These are phyloP conservation scores for Jamesozyma jinghongensis DNA, from an alignment of 805 yeast genomes.

Conservation along the genomic window DNA sequence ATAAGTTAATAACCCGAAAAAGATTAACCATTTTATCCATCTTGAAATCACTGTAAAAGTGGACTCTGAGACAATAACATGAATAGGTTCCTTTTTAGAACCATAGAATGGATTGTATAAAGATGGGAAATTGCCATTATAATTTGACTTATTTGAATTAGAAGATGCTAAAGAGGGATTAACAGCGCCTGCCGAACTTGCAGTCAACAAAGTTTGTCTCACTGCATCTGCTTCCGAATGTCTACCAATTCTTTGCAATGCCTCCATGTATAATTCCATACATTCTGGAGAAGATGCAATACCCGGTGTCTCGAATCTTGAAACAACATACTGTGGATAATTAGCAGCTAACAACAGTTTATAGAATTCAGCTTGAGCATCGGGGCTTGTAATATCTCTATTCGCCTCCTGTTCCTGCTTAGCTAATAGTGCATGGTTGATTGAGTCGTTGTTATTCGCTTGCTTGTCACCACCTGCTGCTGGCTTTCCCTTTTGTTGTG, in stretches of 20 bases:
- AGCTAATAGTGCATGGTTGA: constrained; percentile 38
- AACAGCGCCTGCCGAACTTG: constrained; percentile 29
- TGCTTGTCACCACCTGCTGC: neutral
- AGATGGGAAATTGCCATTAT: constrained; percentile 22
- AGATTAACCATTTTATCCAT: constrained; percentile 83
- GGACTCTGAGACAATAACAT: constrained; percentile 82
- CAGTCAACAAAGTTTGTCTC: constrained; percentile 38
- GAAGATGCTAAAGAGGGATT: constrained; percentile 27
- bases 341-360: constrained; percentile 60
- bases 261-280: constrained; percentile 67
- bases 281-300: constrained; percentile 77
- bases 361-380: constrained; percentile 75
- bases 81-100: constrained; percentile 71
- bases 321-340: constrained; percentile 88
- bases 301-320: constrained; percentile 86
- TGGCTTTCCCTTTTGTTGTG: neutral
- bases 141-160: constrained; percentile 13
- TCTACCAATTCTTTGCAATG: constrained; percentile 69
- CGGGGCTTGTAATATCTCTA: constrained; percentile 55
- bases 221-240: constrained; percentile 67
- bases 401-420: constrained; percentile 77
- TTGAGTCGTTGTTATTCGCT: constrained; percentile 6
- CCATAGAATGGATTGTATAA: constrained; percentile 38
- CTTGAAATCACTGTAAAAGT: constrained; percentile 65
- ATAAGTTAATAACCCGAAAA: constrained; percentile 69